Evolutionary conservation across 1,284 basidiomycete species (phyloP).

Genomic region (Wolfiporia cocos): DNA sequence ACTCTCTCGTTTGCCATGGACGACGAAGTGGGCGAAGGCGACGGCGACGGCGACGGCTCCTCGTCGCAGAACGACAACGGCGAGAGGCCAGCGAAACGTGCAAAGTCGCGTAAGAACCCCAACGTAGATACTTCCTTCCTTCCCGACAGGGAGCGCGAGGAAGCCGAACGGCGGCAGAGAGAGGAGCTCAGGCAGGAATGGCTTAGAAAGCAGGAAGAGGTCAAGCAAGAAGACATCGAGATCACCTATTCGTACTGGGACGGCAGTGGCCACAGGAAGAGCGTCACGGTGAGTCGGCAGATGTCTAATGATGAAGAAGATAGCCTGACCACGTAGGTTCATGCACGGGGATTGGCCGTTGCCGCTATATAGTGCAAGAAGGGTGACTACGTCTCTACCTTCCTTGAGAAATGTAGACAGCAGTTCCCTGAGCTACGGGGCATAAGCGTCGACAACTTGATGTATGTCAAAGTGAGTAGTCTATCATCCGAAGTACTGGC

Average conservation of each 20-base stretch:
- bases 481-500: conserved; percentile 4
- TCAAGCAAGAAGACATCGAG: conserved; percentile 88
- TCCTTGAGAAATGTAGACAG: conserved; percentile 89
- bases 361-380: conserved; percentile 79
- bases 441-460: conserved; percentile 90
- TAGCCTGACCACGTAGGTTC: conserved; percentile 24
- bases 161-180: conserved; percentile 81
- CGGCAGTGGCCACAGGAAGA: conserved; percentile 93
- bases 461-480: conserved; percentile 89
- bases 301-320: conserved; percentile 1
- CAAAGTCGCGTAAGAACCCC: conserved; percentile 91
- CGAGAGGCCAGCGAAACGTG: conserved; percentile 54
- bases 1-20: conserved; percentile 90
- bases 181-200: conserved; percentile 90
- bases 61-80: conserved; percentile 31
- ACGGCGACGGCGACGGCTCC: conserved; percentile 26
- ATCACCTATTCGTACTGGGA: conserved; percentile 98
- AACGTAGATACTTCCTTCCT: conserved; percentile 97
- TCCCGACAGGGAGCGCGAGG: conserved; percentile 94
- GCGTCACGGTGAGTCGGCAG: conserved; percentile 65
- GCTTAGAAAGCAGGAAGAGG: conserved; percentile 82
- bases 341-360: conserved; percentile 13
- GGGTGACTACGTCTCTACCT: conserved; percentile 86
- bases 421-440: conserved; percentile 91
- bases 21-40: conserved; percentile 56